Evolutionary conservation across 306 rosid genomes (phyloP).

Genomic region (Senna tora): DNA sequence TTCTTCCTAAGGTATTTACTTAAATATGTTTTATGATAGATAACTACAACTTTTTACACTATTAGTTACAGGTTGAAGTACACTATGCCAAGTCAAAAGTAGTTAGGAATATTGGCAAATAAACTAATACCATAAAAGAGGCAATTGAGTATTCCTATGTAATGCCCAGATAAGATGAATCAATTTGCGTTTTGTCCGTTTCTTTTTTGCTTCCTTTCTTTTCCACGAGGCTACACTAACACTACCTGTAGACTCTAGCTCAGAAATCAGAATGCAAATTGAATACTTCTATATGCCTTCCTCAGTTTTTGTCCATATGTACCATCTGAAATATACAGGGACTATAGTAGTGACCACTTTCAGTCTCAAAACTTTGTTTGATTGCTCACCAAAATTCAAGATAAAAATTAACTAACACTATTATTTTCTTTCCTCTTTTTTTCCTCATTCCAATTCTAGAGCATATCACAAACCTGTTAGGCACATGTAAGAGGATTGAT

Average conservation of each 20-base stretch:
- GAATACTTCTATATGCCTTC: not conserved
- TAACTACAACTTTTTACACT: not conserved
- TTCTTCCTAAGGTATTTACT: not conserved
- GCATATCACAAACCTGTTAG: not conserved
- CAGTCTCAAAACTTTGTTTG: not conserved
- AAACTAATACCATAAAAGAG: not conserved
- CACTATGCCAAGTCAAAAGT: constrained; percentile 5
- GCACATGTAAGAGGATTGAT: not conserved
- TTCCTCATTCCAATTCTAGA: not conserved
- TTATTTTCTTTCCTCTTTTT: not conserved
- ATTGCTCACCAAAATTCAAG: no score
- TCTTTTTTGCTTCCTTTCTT: not conserved
- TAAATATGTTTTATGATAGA: no score
- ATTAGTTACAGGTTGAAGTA: no score
- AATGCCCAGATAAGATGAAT: not conserved
- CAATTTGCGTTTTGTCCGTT: not conserved
- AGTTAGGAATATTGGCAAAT: not conserved
- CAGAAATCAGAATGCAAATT: not conserved
- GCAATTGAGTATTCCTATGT: not conserved
- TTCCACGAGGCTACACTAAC: not conserved
- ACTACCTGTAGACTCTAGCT: not conserved
- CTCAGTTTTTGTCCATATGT: not conserved
- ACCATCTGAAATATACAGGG: not conserved
- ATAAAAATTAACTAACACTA: not conserved
- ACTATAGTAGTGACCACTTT: not conserved